phyloP scores from a whole-genome alignment of 495 filamentous ascomycete genomes.

The Glutinoglossum americanum region DNA sequence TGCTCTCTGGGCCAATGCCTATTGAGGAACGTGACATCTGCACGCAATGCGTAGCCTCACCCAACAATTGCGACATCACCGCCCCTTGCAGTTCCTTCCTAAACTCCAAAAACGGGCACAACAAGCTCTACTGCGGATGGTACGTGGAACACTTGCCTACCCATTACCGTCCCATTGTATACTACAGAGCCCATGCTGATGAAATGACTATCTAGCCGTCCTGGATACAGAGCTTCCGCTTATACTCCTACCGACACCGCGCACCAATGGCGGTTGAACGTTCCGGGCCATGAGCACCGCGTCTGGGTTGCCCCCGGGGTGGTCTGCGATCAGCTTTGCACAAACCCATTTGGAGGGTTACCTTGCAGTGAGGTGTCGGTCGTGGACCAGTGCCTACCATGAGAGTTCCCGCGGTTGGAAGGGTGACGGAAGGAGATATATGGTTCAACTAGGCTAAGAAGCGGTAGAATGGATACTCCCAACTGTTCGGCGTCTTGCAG shows the following conservation, averaged over 20 bases:
- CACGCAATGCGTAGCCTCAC: not conserved
- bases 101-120: not conserved
- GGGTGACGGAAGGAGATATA: no score
- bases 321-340: not conserved
- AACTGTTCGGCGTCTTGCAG: no score
- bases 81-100: not conserved
- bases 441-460: no score
- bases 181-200: no score
- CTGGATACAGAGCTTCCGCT: not conserved
- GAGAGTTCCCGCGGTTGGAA: no score
- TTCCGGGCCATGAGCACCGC: not conserved
- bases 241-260: not conserved
- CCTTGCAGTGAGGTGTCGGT: not conserved
- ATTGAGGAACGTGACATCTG: not conserved
- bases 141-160: not conserved
- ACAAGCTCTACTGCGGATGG: constrained; percentile 1
- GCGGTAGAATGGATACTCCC: no score
- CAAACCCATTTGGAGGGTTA: not conserved
- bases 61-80: constrained; percentile 1
- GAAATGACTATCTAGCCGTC: not conserved
- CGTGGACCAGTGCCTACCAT: not conserved
- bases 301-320: constrained; percentile 3
- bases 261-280: not conserved
- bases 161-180: not conserved
- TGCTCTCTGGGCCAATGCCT: not conserved